Percentiles rank a stretch among this genome's conserved stretches.
These are phyloP conservation scores for Sanguinoderma infundibulare DNA, from an alignment of 1,284 basidiomycete species.

Conservation along the genomic window DNA sequence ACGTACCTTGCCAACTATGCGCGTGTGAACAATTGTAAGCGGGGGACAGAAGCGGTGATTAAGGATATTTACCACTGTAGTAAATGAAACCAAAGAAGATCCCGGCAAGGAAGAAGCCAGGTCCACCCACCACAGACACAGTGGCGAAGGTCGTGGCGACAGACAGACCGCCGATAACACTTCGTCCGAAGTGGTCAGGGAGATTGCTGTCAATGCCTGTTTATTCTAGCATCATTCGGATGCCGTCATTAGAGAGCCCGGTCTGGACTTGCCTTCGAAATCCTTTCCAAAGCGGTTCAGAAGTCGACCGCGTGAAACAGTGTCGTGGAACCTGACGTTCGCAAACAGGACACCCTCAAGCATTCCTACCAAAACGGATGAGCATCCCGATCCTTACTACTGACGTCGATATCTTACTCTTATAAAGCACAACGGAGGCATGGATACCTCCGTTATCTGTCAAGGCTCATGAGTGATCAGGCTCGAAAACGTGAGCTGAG, in stretches of 20 bases:
- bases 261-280: slow-evolving; percentile 70
- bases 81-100: slow-evolving; percentile 67
- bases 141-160: slow-evolving; percentile 73
- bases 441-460: slow-evolving; percentile 71
- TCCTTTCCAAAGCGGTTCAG: slow-evolving; percentile 94
- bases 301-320: slow-evolving; percentile 83
- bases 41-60: neutral
- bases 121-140: slow-evolving; percentile 83
- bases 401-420: slow-evolving; percentile 47
- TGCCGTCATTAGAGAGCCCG: neutral
- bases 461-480: neutral
- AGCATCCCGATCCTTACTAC: too few relatives aligned
- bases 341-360: slow-evolving; percentile 89
- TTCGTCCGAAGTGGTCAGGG: slow-evolving; percentile 87
- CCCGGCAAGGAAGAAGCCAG: slow-evolving; percentile 70
- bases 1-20: slow-evolving; percentile 51
- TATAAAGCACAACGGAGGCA: slow-evolving; percentile 74
- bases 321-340: slow-evolving; percentile 93
- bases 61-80: slow-evolving; percentile 58
- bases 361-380: slow-evolving; percentile 49
- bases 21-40: slow-evolving; percentile 11
- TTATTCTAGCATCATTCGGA: neutral
- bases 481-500: too few relatives aligned
- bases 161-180: slow-evolving; percentile 63
- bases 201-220: slow-evolving; percentile 85